Evolutionary conservation across 2,329 filamentous ascomycete genomes (phyloP).

Genomic region (Amylocarpus encephaloides): DNA sequence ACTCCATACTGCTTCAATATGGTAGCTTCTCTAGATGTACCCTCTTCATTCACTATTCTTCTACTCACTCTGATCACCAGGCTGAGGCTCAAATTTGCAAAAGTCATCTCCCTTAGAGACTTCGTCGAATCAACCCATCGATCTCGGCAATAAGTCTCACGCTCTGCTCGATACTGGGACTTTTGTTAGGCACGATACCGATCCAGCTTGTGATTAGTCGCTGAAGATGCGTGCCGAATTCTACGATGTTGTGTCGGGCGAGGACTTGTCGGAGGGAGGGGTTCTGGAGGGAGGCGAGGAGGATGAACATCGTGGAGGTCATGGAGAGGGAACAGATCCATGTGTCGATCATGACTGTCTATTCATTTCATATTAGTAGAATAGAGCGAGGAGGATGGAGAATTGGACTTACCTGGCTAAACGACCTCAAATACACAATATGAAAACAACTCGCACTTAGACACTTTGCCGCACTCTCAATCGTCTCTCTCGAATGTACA

Average conservation of each 20-base stretch:
- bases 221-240: conserved; percentile 14
- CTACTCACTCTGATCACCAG: too few species aligned
- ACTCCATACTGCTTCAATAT: too few species aligned
- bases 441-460: conserved; percentile 39
- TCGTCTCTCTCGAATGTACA: conserved; percentile 5
- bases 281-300: conserved; percentile 16
- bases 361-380: neutral
- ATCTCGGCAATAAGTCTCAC: conserved; percentile 41
- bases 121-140: conserved; percentile 35
- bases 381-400: neutral
- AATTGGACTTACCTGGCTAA: conserved; percentile 29
- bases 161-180: conserved; percentile 42
- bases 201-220: conserved; percentile 14
- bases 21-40: too few species aligned
- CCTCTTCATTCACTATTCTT: too few species aligned
- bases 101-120: neutral
- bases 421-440: conserved; percentile 42
- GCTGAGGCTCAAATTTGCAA: too few species aligned
- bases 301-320: conserved; percentile 21
- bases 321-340: conserved; percentile 48
- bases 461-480: conserved; percentile 28
- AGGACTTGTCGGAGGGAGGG: conserved; percentile 11
- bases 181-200: conserved; percentile 16
- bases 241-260: conserved; percentile 11
- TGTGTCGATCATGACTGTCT: conserved; percentile 46